A percentile compares a stretch with the other conserved stretches of the same genome.
Evolutionary conservation across 495 filamentous ascomycete species (phyloP).

Genomic region (Barbatosphaeria neglecta): DNA sequence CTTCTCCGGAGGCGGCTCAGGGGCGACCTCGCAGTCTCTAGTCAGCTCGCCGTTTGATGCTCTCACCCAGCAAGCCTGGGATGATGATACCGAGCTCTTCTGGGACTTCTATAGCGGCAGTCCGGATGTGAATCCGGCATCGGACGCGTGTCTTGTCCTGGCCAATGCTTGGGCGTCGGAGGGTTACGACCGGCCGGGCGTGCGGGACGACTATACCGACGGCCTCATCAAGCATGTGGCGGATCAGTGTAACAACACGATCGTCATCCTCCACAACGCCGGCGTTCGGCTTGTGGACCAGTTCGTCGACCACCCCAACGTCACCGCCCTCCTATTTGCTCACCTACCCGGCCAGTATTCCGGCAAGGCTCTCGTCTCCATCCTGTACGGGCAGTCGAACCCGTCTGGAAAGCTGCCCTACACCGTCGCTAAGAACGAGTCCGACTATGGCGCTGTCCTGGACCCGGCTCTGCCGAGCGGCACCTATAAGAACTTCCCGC

Average conservation of each 20-base stretch:
- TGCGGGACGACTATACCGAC: conserved; percentile 42
- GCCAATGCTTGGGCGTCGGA: conserved; percentile 51
- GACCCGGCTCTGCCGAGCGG: conserved; percentile 21
- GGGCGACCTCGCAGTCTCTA: conserved; percentile 42
- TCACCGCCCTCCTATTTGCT: conserved; percentile 50
- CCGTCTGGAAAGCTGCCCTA: conserved; percentile 60
- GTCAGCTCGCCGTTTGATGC: conserved; percentile 48
- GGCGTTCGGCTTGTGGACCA: conserved; percentile 46
- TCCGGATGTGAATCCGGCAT: conserved; percentile 30
- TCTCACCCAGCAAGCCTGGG: conserved; percentile 37
- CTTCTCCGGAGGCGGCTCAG: conserved; percentile 47
- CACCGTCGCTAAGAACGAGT: conserved; percentile 52
- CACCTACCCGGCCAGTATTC: conserved; percentile 52
- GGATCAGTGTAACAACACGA: conserved; percentile 43
- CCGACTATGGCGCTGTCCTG: conserved; percentile 42
- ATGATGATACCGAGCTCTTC: conserved; percentile 42
- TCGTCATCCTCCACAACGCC: conserved; percentile 51
- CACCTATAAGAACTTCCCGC: conserved; percentile 33
- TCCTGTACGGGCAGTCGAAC: conserved; percentile 49
- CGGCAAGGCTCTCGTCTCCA: conserved; percentile 41
- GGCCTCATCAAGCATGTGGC: conserved; percentile 46
- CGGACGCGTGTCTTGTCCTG: conserved; percentile 58
- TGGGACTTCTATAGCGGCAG: conserved; percentile 34
- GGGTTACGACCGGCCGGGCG: conserved; percentile 28
- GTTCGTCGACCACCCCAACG: conserved; percentile 49